A percentile compares a stretch with the other conserved stretches of the same genome.
These are phyloP conservation scores for Amphibolis antarctica DNA, from an alignment of 106 monocot genomes.

Conservation along the genomic window DNA sequence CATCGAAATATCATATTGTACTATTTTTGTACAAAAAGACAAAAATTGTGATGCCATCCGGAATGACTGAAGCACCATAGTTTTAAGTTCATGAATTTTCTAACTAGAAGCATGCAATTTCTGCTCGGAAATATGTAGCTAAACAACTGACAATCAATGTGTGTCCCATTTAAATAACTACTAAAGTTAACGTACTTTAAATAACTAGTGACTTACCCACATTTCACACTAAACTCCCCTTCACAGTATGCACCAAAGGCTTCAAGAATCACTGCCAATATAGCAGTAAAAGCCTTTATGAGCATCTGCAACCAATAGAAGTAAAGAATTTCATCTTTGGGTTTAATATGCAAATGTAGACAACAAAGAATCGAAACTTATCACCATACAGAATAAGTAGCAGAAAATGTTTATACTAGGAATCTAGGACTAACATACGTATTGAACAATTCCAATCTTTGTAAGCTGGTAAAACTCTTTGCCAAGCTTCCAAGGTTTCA, in stretches of 20 bases:
- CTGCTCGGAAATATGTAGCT: no score
- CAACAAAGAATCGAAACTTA: background rate
- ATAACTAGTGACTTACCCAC: constrained; percentile 44
- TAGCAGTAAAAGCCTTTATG: constrained; percentile 66
- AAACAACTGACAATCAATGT: background rate
- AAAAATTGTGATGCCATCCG: no score
- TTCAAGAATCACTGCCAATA: constrained; percentile 70
- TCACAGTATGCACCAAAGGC: constrained; percentile 79
- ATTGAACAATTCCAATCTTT: constrained; percentile 93
- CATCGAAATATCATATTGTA: no score
- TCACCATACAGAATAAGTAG: background rate
- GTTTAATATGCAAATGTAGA: background rate
- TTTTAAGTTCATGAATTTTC: no score
- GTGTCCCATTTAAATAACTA: no score
- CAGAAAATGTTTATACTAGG: background rate
- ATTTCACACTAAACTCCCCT: constrained; percentile 67
- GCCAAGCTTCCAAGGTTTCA: constrained; percentile 85
- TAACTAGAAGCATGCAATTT: no score
- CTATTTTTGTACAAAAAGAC: no score
- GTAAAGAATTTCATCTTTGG: background rate
- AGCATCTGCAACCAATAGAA: constrained; percentile 51
- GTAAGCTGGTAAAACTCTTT: constrained; percentile 69
- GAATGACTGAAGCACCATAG: no score
- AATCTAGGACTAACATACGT: constrained; percentile 48
- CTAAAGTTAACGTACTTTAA: background rate